A percentile compares a stretch with the other conserved stretches of the same genome.
These are phyloP conservation scores for Trypanosoma platydactyli DNA, from an alignment of 208 protist genomes.

Conservation along the genomic window DNA sequence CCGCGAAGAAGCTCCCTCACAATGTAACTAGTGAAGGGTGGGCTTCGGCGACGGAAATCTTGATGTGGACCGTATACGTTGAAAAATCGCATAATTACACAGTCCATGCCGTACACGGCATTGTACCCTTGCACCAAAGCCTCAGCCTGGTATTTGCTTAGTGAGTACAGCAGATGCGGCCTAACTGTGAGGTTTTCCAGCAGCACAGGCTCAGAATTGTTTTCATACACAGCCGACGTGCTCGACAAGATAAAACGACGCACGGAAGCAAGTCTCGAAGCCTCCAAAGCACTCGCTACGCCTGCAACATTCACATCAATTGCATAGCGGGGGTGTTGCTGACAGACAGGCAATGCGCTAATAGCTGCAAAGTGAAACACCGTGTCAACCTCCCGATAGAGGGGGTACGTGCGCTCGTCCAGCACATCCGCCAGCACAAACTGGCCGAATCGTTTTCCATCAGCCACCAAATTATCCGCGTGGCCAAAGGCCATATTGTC, in stretches of 20 bases:
- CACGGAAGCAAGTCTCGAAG: no score
- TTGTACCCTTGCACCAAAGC: neutral
- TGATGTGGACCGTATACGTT: constrained; percentile 11
- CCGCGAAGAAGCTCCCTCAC: neutral
- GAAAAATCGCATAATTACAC: constrained; percentile 14
- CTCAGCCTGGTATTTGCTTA: constrained; percentile 11
- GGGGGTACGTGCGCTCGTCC: constrained; percentile 5
- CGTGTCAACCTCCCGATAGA: constrained; percentile 3
- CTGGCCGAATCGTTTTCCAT: constrained; percentile 3
- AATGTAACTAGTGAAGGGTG: constrained; percentile 11
- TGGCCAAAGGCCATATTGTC: constrained; percentile 17
- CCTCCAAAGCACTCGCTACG: no score
- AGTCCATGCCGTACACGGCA: neutral
- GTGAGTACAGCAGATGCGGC: constrained; percentile 4
- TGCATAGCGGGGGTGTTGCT: no score
- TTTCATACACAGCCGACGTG: constrained; percentile 11
- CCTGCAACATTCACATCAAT: no score
- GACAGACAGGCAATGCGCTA: no score
- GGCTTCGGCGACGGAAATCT: constrained; percentile 1
- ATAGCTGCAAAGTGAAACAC: constrained; percentile 19
- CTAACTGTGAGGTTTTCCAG: neutral
- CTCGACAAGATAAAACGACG: constrained; percentile 15
- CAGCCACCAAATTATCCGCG: constrained; percentile 1
- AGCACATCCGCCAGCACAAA: constrained; percentile 8
- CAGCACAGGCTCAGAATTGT: constrained; percentile 4